phyloP scores from a whole-genome alignment of 2,329 filamentous ascomycete species.

The Aspergillus ochraceus region DNA sequence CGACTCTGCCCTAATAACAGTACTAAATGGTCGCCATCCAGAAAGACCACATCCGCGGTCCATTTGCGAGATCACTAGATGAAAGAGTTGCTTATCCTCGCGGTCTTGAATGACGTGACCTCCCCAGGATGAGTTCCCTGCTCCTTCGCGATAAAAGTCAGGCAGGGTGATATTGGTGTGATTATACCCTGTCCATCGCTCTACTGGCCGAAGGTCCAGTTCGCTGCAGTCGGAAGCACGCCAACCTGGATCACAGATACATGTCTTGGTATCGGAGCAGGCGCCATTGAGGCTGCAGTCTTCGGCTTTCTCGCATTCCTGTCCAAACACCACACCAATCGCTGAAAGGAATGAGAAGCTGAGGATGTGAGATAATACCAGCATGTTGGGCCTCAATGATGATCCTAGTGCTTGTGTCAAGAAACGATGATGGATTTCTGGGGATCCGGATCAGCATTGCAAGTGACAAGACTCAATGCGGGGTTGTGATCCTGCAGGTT shows the following conservation, averaged over 20 bases:
- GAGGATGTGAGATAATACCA: no score
- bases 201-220: constrained; percentile 47
- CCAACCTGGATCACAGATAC: constrained; percentile 46
- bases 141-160: constrained; percentile 15
- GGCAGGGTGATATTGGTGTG: constrained; percentile 31
- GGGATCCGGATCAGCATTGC: no score
- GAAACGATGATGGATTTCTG: no score
- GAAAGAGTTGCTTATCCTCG: constrained; percentile 39
- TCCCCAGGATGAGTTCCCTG: constrained; percentile 51
- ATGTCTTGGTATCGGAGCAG: constrained; percentile 21
- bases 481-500: no score
- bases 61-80: constrained; percentile 50
- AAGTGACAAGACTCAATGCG: no score
- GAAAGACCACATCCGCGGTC: constrained; percentile 47
- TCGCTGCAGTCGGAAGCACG: constrained; percentile 44
- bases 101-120: constrained; percentile 49
- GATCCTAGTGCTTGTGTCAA: no score
- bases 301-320: constrained; percentile 27
- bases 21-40: constrained; percentile 51
- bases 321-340: no score
- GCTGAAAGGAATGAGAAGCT: no score
- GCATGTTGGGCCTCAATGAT: no score
- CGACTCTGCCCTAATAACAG: constrained; percentile 49
- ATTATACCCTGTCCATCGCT: constrained; percentile 48
- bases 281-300: constrained; percentile 45